Evolutionary conservation across 345 rosid species (phyloP).

Genomic region (Ailanthus altissimus): DNA sequence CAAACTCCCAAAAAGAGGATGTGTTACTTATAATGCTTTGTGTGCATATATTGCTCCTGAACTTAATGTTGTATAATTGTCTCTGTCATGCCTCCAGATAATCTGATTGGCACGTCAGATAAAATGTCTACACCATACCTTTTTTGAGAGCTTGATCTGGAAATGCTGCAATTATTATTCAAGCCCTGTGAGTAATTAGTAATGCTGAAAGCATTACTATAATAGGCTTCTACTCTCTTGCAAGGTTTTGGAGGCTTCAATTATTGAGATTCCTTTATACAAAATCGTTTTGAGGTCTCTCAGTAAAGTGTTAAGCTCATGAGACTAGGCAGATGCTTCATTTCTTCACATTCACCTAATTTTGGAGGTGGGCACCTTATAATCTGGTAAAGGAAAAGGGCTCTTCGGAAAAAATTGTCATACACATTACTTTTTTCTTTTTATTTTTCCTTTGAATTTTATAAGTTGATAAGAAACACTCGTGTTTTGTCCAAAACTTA

Average conservation of each 20-base stretch:
- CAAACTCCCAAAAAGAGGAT: background rate
- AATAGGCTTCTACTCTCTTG: background rate
- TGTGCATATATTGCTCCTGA: background rate
- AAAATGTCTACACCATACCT: background rate
- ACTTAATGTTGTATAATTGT: background rate
- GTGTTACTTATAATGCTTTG: background rate
- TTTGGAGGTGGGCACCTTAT: background rate
- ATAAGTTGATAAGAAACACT: background rate
- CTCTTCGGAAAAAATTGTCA: background rate
- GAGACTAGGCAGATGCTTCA: background rate
- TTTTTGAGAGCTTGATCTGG: background rate
- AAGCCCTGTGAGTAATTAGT: background rate
- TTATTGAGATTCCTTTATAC: background rate
- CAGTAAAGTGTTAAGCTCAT: slow-evolving; percentile 7
- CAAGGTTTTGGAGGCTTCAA: background rate
- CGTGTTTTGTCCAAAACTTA: background rate
- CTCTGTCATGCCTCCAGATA: background rate
- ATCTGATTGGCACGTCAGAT: background rate
- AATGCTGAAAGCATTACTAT: background rate
- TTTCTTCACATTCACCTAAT: background rate
- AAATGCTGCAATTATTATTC: background rate
- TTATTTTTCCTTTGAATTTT: background rate
- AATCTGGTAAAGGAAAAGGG: background rate
- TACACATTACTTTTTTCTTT: background rate
- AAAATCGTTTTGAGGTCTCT: background rate